phyloP scores from a whole-genome alignment of 2,329 filamentous ascomycete species.

The Fusarium robinianum region DNA sequence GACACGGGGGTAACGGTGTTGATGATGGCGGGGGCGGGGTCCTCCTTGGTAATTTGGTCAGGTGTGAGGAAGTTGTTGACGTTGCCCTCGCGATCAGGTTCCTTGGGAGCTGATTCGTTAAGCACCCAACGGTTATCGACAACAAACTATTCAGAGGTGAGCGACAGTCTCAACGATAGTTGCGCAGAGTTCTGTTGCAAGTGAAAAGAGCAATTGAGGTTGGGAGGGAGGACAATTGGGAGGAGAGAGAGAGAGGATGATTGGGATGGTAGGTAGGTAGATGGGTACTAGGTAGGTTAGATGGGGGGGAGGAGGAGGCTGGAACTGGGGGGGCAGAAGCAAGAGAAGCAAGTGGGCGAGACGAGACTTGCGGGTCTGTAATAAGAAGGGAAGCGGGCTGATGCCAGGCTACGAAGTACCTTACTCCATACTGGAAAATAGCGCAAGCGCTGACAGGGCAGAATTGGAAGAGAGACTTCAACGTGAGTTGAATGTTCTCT shows the following conservation, averaged over 20 bases:
- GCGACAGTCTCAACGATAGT: conserved; percentile 18
- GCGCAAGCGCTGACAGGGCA: conserved; percentile 24
- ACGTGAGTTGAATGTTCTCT: conserved; percentile 16
- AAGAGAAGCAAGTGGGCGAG: conserved; percentile 21
- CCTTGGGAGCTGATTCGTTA: conserved; percentile 78
- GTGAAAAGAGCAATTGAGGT: conserved; percentile 29
- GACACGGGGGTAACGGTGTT: conserved; percentile 72
- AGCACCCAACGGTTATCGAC: conserved; percentile 90
- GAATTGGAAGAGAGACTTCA: too few relatives aligned
- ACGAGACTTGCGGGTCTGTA: conserved; percentile 23
- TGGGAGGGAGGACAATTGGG: conserved; percentile 17
- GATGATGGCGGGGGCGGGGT: conserved; percentile 57
- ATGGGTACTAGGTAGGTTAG: conserved; percentile 27
- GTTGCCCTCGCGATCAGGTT: conserved; percentile 82
- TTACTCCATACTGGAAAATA: neutral
- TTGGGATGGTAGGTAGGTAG: conserved; percentile 30
- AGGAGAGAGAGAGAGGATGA: conserved; percentile 24
- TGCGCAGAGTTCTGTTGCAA: conserved; percentile 13
- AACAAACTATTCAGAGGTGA: conserved; percentile 71
- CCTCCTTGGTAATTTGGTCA: conserved; percentile 64
- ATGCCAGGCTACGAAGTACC: too few relatives aligned
- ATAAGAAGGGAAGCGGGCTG: conserved; percentile 10
- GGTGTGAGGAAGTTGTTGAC: conserved; percentile 89
- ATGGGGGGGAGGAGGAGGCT: neutral
- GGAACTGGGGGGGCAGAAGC: conserved; percentile 3